A percentile compares a stretch with the other conserved stretches of the same genome.
These are phyloP conservation scores for Aspergillus affinis DNA, from an alignment of 495 filamentous ascomycete genomes.

Conservation along the genomic window DNA sequence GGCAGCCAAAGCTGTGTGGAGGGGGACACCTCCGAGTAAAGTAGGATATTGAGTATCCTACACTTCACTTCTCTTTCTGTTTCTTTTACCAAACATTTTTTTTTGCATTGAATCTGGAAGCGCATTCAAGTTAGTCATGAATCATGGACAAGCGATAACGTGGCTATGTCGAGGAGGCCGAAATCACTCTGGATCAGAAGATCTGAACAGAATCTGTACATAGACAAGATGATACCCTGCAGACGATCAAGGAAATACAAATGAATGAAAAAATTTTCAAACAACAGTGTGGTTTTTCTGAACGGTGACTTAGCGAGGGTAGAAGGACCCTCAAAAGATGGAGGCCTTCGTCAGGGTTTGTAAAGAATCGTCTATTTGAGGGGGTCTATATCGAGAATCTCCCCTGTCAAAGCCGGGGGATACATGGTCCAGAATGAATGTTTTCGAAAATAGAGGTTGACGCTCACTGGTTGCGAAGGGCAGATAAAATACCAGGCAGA, in stretches of 20 bases:
- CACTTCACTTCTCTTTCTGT: slow-evolving; percentile 5
- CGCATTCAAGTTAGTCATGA: slow-evolving; percentile 5
- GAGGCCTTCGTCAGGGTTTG: no score
- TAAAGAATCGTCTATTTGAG: neutral
- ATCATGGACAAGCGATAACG: neutral
- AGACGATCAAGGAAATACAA: slow-evolving; percentile 4
- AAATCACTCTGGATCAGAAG: neutral
- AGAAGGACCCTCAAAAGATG: neutral
- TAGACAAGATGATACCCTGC: slow-evolving; percentile 11
- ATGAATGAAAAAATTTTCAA: slow-evolving; percentile 4
- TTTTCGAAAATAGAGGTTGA: no score
- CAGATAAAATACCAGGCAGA: no score
- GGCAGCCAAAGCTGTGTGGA: slow-evolving; percentile 26
- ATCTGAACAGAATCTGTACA: slow-evolving; percentile 4
- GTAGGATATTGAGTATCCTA: slow-evolving; percentile 10
- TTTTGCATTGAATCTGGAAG: slow-evolving; percentile 7
- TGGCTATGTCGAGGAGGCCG: slow-evolving; percentile 4
- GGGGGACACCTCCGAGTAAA: slow-evolving; percentile 16
- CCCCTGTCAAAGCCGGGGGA: no score
- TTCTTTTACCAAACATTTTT: slow-evolving; percentile 1
- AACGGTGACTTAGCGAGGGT: neutral
- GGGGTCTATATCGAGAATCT: no score
- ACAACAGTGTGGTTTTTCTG: neutral
- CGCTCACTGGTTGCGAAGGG: no score
- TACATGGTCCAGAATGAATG: no score